Evolutionary conservation across 805 yeast species (phyloP), one percentile per base, ranked within the genome.

Genomic region (Cyberlindnera veronae): DNA sequence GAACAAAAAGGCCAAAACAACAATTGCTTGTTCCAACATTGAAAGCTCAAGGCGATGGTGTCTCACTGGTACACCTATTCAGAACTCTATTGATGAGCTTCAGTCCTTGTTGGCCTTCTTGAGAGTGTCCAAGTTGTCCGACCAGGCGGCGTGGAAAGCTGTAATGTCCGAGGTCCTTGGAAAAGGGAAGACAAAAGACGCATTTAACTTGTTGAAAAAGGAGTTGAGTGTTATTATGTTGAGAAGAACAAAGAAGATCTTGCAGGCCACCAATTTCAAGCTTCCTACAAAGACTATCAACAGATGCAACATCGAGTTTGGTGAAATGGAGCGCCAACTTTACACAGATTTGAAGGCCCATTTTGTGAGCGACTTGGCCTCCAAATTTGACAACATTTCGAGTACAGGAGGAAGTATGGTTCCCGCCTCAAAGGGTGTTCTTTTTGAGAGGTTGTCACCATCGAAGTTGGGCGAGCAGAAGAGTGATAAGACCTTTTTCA

Each of bases 41-140:
- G 53, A 64, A 20, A 57, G 76, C 17, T 39, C 50, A 1, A 68
- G 71, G 39, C 62, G 82, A 33, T 78, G 84, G 81, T 70, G 77
- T 21, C 61, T 79, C 5, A 76, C 84, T 2, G 86, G 86, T 38
- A 79, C 86, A 0, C 86, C 85, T 0, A 57, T 80, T 29, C 85
- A 79, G 57, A 79, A 79, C 48, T 65, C 63, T 27, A 61, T 76
- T 35, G 70, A 63, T 32, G 86, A 80, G 37, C 55, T 79, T 13
- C 73, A 68, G 48, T 68, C 84, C 1, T 55, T 77, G 17, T 58
- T 80, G 27, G 46, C 59, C 19, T 79, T 74, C 50, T 48, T 68
- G 27, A 58, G 69, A 45, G 67, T 69, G 2, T 60, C 69, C 6
- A 38, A 41, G 12, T 44, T 53, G 15, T 41, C 57, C 4, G 38